Base-by-base conservation (phyloP, 106 monocot genomes). In the Xerophyta viscosa region DNA sequence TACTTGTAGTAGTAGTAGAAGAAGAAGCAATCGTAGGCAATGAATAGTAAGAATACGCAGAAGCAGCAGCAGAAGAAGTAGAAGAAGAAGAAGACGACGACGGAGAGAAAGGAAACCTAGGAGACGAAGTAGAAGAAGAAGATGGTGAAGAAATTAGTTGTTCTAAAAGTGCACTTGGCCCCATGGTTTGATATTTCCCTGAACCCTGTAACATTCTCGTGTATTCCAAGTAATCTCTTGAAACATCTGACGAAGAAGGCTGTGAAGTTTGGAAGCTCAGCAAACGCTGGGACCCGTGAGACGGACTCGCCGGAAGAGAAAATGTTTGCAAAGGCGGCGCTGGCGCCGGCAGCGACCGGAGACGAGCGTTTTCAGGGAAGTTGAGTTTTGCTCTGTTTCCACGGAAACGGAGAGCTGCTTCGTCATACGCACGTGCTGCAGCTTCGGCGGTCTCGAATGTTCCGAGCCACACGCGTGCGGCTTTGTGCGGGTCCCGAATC, bases 381-480 rank as follows among this genome's bases (percentile, higher is more conserved):
- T 78, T 84, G 36, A 84, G 78, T 60, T 84, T 84, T 3, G 83
- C 83, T 17, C 78, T 49, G 55, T 44, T 71, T 4, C 83, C 78
- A 1, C 78, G 57, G 31, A 84, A 84, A 12, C 83, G 70, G 26
- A 84, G 60, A 3, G 83, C 83, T 20, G 83, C 78, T n/a, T 62
- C 67, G 47, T 84, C 83, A 57, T 84, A 84, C 3, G 83, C 83
- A 0, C 70, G 46, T 4, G 83, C 83, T 14, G 83, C 83, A 20
- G 53, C 83, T 52, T 78, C 83, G 20, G 83, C 78, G 0, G 83
- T 84, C 27, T 78, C 74, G 44, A 84, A 84, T 21, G 83, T 84
- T 24, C 83, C 83, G 20, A 84, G 78, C 83, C 83, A 84, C 20
- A 84, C 83, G 18, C 83, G 78, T 13, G 74, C 66, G 11, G 83